These are phyloP conservation scores for Rhodomyrtus tomentosa DNA, from an alignment of 345 rosid species.

Conservation along the genomic window DNA sequence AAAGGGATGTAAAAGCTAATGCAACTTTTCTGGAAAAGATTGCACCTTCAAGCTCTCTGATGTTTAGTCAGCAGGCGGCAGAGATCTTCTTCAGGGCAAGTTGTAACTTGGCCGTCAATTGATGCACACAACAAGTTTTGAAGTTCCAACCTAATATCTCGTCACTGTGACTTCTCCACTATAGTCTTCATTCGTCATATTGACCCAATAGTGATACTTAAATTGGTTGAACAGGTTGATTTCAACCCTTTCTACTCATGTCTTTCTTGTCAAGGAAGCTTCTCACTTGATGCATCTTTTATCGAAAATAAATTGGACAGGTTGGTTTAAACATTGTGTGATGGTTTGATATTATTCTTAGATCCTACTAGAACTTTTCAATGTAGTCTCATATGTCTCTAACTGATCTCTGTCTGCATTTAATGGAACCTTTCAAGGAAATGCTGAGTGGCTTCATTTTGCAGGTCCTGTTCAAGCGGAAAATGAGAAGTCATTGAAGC, in stretches of 20 bases:
- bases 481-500: too few species aligned
- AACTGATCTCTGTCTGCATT: too few species aligned
- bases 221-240: background rate
- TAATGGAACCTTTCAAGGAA: too few species aligned
- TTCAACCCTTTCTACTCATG: background rate
- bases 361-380: too few species aligned
- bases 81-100: slow-evolving; percentile 60
- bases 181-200: background rate
- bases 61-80: slow-evolving; percentile 41
- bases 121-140: background rate
- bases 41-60: slow-evolving; percentile 42
- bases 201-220: background rate
- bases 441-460: too few species aligned
- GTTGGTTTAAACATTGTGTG: background rate
- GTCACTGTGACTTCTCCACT: background rate
- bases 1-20: slow-evolving; percentile 28
- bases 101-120: background rate
- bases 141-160: background rate
- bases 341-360: background rate
- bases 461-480: too few species aligned
- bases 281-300: background rate
- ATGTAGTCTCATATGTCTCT: too few species aligned
- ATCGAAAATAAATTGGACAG: background rate
- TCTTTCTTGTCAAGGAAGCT: background rate
- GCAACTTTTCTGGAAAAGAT: slow-evolving; percentile 59